Conservation (phyloP, 495 filamentous ascomycete genomes). For the Xylaria cubensis region DNA sequence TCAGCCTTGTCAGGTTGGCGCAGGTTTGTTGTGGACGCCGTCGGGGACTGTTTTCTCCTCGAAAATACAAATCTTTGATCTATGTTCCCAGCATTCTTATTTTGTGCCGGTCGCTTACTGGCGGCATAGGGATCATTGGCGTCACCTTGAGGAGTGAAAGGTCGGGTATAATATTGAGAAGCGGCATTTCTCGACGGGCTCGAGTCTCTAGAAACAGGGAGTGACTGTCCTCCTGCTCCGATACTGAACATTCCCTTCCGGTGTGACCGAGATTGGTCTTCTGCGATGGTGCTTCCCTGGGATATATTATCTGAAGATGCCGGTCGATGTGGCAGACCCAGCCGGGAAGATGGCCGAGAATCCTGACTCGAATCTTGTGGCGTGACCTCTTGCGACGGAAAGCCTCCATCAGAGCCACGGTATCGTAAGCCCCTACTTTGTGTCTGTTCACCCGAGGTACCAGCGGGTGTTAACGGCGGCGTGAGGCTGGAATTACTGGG, state of each 20-base stretch:
- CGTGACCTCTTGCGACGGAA: constrained; percentile 62
- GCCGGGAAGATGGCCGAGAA: constrained; percentile 42
- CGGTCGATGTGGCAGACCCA: constrained; percentile 46
- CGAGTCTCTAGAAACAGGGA: constrained; percentile 67
- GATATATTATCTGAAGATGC: constrained; percentile 47
- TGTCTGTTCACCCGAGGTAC: constrained; percentile 56
- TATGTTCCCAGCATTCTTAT: constrained; percentile 69
- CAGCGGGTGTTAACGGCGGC: constrained; percentile 88
- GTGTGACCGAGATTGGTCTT: constrained; percentile 51
- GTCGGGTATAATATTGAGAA: constrained; percentile 65
- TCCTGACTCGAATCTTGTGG: constrained; percentile 63
- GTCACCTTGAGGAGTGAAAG: constrained; percentile 81
- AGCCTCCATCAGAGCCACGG: constrained; percentile 35
- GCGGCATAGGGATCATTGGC: constrained; percentile 89
- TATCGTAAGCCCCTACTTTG: constrained; percentile 38
- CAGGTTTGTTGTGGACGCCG: constrained; percentile 54
- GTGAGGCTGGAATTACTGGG: constrained; percentile 69
- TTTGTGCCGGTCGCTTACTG: constrained; percentile 76
- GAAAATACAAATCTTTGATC: constrained; percentile 87
- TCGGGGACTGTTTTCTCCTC: constrained; percentile 55
- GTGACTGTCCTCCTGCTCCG: constrained; percentile 70
- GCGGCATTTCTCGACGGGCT: constrained; percentile 67
- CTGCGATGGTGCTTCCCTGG: constrained; percentile 39
- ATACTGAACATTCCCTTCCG: constrained; percentile 75
- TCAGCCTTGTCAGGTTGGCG: constrained; percentile 41